Evolutionary conservation across 2,329 filamentous ascomycete genomes (phyloP).

Genomic region (Teratosphaeria destructans): DNA sequence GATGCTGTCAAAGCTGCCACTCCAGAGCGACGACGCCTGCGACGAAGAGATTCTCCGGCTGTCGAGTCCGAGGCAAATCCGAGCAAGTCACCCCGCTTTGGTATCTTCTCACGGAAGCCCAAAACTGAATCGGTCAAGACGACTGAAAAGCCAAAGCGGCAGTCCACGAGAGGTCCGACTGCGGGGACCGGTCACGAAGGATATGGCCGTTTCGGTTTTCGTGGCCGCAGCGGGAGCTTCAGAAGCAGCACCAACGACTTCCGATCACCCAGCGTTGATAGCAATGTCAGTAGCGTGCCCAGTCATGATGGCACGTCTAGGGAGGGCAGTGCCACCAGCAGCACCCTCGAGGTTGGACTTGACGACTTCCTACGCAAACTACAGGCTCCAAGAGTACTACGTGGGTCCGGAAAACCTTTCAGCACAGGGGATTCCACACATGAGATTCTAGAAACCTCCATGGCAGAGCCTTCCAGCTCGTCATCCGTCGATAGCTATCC

Average conservation of each 20-base stretch:
- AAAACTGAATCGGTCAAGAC: constrained; percentile 47
- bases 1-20: constrained; percentile 2
- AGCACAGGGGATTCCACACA: constrained; percentile 10
- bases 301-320: constrained; percentile 24
- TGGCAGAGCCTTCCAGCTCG: constrained; percentile 11
- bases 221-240: constrained; percentile 54
- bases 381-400: constrained; percentile 34
- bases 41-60: constrained; percentile 25
- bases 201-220: constrained; percentile 57
- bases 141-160: constrained; percentile 48
- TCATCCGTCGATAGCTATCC: constrained; percentile 13
- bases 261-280: constrained; percentile 36
- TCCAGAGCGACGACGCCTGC: constrained; percentile 9
- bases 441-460: constrained; percentile 4
- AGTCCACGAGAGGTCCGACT: constrained; percentile 62
- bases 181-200: constrained; percentile 94
- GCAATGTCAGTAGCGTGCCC: constrained; percentile 26
- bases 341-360: constrained; percentile 32
- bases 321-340: constrained; percentile 32
- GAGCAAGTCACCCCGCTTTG: constrained; percentile 57
- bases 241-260: constrained; percentile 37
- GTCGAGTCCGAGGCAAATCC: constrained; percentile 47
- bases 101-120: constrained; percentile 63
- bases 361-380: constrained; percentile 38
- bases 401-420: constrained; percentile 33